phyloP scores from a whole-genome alignment of 116 monocot species.

The Dioscorea cayenensis region DNA sequence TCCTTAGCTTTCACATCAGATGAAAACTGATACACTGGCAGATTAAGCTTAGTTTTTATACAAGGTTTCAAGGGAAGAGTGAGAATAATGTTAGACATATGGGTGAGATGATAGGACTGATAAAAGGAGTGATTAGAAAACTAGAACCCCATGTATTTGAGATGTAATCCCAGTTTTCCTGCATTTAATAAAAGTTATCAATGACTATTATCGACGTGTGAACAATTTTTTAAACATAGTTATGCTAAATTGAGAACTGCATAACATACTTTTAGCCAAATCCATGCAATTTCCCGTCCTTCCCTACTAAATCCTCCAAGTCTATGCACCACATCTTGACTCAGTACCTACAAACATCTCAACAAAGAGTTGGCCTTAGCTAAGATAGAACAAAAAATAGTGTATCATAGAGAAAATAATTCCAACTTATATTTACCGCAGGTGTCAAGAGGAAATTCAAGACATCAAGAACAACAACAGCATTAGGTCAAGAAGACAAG shows the following conservation, averaged over 20 bases:
- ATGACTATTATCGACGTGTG: too few relatives aligned
- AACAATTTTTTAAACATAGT: too few relatives aligned
- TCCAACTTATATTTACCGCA: slow-evolving; percentile 36
- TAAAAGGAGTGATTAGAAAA: slow-evolving; percentile 51
- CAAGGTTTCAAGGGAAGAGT: neutral
- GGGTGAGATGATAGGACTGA: slow-evolving; percentile 50
- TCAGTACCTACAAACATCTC: slow-evolving; percentile 50
- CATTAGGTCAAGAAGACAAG: slow-evolving; percentile 57
- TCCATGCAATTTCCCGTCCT: slow-evolving; percentile 79
- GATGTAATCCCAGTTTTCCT: slow-evolving; percentile 97
- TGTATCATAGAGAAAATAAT: neutral
- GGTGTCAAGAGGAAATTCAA: slow-evolving; percentile 65
- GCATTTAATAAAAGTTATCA: slow-evolving; percentile 14
- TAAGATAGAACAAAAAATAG: neutral
- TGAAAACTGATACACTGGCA: slow-evolving; percentile 37
- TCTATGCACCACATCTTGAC: slow-evolving; percentile 69
- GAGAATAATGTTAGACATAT: slow-evolving; percentile 12
- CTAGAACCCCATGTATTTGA: slow-evolving; percentile 79
- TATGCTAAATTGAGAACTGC: too few relatives aligned
- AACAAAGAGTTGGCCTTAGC: neutral
- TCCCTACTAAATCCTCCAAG: slow-evolving; percentile 53
- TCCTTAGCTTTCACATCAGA: slow-evolving; percentile 69
- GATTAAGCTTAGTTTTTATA: neutral
- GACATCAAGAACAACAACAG: slow-evolving; percentile 61
- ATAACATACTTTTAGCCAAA: slow-evolving; percentile 70